These are phyloP conservation scores for Dryas alaskensis DNA, from an alignment of 306 rosid species.

Conservation along the genomic window DNA sequence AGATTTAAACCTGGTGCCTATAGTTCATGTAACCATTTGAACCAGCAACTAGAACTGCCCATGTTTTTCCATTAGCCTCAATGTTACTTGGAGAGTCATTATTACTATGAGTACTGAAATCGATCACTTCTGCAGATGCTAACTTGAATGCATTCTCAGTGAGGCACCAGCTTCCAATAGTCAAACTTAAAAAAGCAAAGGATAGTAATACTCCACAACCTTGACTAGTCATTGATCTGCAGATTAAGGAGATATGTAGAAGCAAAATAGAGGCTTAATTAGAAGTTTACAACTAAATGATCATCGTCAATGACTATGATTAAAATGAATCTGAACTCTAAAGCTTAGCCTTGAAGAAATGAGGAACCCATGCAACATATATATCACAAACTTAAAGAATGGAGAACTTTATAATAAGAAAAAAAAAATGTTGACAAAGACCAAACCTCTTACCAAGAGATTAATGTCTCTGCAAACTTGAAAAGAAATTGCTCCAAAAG, in stretches of 20 bases:
- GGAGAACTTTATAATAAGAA: no score
- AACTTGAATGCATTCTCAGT: neutral
- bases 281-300: neutral
- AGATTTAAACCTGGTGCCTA: slow-evolving; percentile 44
- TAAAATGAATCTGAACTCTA: no score
- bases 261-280: neutral
- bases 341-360: no score
- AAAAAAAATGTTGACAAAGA: neutral
- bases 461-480: neutral
- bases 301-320: no score
- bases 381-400: no score
- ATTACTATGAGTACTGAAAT: neutral
- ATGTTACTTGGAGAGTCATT: slow-evolving; percentile 3
- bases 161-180: neutral
- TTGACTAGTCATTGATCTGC: slow-evolving; percentile 5
- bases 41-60: slow-evolving; percentile 56
- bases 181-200: neutral
- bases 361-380: no score
- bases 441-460: slow-evolving; percentile 2
- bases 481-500: neutral
- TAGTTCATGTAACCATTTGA: slow-evolving; percentile 37
- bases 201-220: neutral
- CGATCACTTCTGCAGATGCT: neutral
- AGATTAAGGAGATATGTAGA: neutral
- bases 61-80: slow-evolving; percentile 30